Conservation (phyloP, 768 basidiomycete genomes). For the Rhodosporidiobolus odoratus region DNA sequence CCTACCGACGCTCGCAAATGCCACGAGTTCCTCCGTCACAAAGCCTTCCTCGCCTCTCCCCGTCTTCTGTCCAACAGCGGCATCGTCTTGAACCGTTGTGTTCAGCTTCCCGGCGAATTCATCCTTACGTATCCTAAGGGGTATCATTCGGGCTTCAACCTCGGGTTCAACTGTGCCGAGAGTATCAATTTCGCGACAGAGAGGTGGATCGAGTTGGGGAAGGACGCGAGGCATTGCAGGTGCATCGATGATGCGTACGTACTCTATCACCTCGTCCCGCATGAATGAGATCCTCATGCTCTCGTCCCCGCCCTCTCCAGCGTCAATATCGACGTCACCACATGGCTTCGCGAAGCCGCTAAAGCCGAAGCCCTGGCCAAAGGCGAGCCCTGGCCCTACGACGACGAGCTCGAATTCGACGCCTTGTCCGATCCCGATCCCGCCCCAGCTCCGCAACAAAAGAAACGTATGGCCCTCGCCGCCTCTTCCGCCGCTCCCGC, state of each 20-base stretch:
- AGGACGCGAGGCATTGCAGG: slow-evolving; percentile 56
- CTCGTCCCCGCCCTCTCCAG: slow-evolving; percentile 53
- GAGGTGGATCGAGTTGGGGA: slow-evolving; percentile 84
- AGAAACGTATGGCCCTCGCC: slow-evolving; percentile 38
- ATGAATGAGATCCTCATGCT: neutral
- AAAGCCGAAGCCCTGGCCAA: slow-evolving; percentile 51
- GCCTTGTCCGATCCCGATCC: neutral
- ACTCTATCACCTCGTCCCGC: neutral
- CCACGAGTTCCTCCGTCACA: slow-evolving; percentile 91
- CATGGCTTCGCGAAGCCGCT: slow-evolving; percentile 65
- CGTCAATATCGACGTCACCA: slow-evolving; percentile 88
- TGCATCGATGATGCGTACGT: slow-evolving; percentile 49
- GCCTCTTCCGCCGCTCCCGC: neutral
- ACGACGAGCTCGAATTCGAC: neutral
- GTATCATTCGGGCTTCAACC: slow-evolving; percentile 94
- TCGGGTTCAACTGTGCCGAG: slow-evolving; percentile 94
- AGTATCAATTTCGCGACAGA: slow-evolving; percentile 95
- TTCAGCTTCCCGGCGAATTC: slow-evolving; percentile 91
- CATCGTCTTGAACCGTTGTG: slow-evolving; percentile 73
- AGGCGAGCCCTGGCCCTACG: slow-evolving; percentile 36
- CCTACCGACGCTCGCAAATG: slow-evolving; percentile 78
- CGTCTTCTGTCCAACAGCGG: slow-evolving; percentile 70
- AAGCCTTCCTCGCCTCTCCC: slow-evolving; percentile 89
- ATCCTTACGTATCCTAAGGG: slow-evolving; percentile 91
- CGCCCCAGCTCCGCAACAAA: neutral